phyloP scores from a whole-genome alignment of 1,139 yeast species.

The Eremothecium cymbalariae region DNA sequence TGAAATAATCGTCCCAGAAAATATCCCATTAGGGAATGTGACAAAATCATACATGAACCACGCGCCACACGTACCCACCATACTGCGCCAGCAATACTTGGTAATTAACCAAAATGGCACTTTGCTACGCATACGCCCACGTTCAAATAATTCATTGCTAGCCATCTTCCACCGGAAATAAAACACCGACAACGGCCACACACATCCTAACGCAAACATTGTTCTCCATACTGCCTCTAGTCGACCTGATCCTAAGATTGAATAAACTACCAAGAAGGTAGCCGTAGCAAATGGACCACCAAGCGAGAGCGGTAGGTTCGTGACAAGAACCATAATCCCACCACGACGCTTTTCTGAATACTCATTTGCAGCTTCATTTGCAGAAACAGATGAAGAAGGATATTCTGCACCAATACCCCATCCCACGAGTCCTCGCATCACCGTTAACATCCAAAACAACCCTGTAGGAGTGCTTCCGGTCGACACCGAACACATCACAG shows the following conservation, averaged over 20 bases:
- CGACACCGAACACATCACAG: constrained; percentile 49
- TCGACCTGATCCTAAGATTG: constrained; percentile 45
- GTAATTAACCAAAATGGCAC: constrained; percentile 49
- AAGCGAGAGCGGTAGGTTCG: constrained; percentile 62
- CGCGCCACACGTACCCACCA: constrained; percentile 49
- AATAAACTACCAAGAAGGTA: constrained; percentile 58
- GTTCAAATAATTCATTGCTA: constrained; percentile 51
- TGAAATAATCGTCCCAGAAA: constrained; percentile 44
- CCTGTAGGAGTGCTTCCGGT: constrained; percentile 45
- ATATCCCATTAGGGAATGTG: constrained; percentile 58
- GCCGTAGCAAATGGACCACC: constrained; percentile 74
- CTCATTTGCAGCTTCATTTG: constrained; percentile 71
- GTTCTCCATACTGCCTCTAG: constrained; percentile 62
- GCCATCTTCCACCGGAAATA: constrained; percentile 65
- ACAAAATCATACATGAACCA: constrained; percentile 62
- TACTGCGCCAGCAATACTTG: constrained; percentile 47
- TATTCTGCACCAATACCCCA: constrained; percentile 70
- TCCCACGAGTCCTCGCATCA: constrained; percentile 61
- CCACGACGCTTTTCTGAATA: constrained; percentile 58
- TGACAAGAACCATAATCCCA: constrained; percentile 52
- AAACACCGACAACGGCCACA: constrained; percentile 68
- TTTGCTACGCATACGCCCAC: constrained; percentile 42
- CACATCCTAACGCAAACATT: constrained; percentile 63
- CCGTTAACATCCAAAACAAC: constrained; percentile 69
- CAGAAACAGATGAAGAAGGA: constrained; percentile 60